Conservation (phyloP, 768 basidiomycete species). For the Psilocybe tampanensis region DNA sequence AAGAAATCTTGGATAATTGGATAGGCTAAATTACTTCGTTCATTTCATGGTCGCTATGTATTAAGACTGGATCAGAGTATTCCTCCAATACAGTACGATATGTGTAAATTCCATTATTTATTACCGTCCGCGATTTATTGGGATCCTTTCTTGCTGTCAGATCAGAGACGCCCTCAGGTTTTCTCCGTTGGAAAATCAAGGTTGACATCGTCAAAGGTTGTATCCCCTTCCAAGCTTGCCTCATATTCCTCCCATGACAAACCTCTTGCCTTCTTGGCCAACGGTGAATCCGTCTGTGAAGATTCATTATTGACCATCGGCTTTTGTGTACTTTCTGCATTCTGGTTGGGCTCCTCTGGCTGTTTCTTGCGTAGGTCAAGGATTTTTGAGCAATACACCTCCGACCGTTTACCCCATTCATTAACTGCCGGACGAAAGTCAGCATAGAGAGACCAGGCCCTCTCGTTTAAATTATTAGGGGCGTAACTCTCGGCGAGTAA, state of each 20-base stretch:
- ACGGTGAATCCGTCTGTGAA: neutral
- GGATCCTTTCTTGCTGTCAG: neutral
- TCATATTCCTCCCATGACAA: slow-evolving; percentile 57
- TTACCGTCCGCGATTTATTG: neutral
- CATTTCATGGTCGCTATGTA: slow-evolving; percentile 8
- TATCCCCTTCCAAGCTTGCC: slow-evolving; percentile 47
- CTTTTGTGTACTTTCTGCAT: neutral
- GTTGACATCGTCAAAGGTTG: slow-evolving; percentile 47
- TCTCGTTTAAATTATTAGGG: slow-evolving; percentile 57
- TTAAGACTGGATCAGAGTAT: slow-evolving; percentile 16
- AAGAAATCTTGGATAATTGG: slow-evolving; percentile 19
- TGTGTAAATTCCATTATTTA: slow-evolving; percentile 1
- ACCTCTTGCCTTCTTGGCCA: slow-evolving; percentile 39
- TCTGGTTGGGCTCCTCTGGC: neutral
- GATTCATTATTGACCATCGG: neutral
- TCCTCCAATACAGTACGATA: slow-evolving; percentile 13
- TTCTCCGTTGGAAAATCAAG: slow-evolving; percentile 29
- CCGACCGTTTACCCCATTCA: slow-evolving; percentile 84
- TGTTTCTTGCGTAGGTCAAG: slow-evolving; percentile 53
- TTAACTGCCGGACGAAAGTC: slow-evolving; percentile 84
- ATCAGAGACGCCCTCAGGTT: neutral
- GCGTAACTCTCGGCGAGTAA: slow-evolving; percentile 65
- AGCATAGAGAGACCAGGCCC: slow-evolving; percentile 80
- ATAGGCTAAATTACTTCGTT: slow-evolving; percentile 19
- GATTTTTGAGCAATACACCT: slow-evolving; percentile 71